phyloP scores from a whole-genome alignment of 768 basidiomycete genomes.

The Boletus huronensis region DNA sequence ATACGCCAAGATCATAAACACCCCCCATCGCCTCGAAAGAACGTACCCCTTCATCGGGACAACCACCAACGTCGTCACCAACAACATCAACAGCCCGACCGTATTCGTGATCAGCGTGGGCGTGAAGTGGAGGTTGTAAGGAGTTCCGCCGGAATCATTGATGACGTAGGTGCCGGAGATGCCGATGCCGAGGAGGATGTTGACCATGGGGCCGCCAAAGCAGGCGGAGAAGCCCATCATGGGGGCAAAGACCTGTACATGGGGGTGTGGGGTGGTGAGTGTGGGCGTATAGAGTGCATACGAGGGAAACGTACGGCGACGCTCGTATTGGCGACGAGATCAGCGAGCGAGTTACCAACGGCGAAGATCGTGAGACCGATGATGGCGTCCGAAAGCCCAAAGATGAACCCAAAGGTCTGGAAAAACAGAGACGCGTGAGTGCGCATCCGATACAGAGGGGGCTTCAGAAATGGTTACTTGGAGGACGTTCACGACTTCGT shows the following conservation, averaged over 20 bases:
- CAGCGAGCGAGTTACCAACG: conserved; percentile 92
- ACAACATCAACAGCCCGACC: conserved; percentile 72
- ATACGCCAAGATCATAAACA: conserved; percentile 74
- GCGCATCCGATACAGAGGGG: neutral
- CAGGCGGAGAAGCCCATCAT: conserved; percentile 96
- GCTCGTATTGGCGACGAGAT: conserved; percentile 95
- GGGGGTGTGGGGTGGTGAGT: neutral
- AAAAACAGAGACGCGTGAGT: conserved; percentile 6
- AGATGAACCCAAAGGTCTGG: conserved; percentile 89
- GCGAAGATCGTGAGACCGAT: conserved; percentile 97
- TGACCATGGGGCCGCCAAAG: conserved; percentile 91
- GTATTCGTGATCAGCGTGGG: conserved; percentile 82
- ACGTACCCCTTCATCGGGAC: conserved; percentile 84
- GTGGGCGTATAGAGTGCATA: neutral
- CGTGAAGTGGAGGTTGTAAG: conserved; percentile 76
- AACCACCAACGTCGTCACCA: conserved; percentile 72
- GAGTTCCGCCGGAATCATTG: conserved; percentile 46
- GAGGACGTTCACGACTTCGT: conserved; percentile 90
- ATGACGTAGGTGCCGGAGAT: conserved; percentile 88
- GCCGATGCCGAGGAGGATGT: conserved; percentile 88
- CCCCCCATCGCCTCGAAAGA: conserved; percentile 78
- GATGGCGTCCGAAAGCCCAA: conserved; percentile 95
- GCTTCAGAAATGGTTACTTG: conserved; percentile 48
- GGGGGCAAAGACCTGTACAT: conserved; percentile 68
- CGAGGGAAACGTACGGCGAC: conserved; percentile 62